Percentiles rank a stretch among this genome's conserved stretches.
These are phyloP conservation scores for Candida cerambycidarum DNA, from an alignment of 805 yeast species.

Conservation along the genomic window DNA sequence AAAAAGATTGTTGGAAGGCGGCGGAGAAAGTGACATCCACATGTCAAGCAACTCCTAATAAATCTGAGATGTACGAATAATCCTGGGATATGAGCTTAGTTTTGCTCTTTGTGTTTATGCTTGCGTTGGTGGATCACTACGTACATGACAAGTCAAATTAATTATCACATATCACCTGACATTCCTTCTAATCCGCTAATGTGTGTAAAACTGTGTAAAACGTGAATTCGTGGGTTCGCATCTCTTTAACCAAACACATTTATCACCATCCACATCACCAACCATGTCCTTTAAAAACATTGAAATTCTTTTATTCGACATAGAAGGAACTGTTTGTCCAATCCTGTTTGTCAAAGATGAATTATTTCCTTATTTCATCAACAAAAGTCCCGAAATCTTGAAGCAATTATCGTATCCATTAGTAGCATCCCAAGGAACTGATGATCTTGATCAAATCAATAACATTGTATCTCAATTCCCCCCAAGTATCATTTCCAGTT, in stretches of 20 bases:
- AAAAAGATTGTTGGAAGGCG: slow-evolving; percentile 1
- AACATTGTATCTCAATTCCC: slow-evolving; percentile 49
- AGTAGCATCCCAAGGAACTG: slow-evolving; percentile 13
- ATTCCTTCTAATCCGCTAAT: too few relatives aligned
- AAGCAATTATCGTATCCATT: slow-evolving; percentile 32
- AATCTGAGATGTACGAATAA: too few relatives aligned
- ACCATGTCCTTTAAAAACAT: background rate
- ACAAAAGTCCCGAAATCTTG: slow-evolving; percentile 45
- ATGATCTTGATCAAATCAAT: slow-evolving; percentile 20
- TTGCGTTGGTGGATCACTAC: too few relatives aligned
- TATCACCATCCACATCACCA: background rate
- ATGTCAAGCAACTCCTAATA: too few relatives aligned
- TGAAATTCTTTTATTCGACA: slow-evolving; percentile 47
- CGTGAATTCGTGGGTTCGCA: slow-evolving; percentile 3
- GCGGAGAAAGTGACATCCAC: slow-evolving; percentile 1
- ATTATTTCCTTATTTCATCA: slow-evolving; percentile 72
- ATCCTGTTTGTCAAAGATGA: slow-evolving; percentile 82
- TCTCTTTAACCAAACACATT: background rate
- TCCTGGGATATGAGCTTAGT: too few relatives aligned
- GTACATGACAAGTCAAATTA: too few relatives aligned
- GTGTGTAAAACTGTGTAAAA: slow-evolving; percentile 1
- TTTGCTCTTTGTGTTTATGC: too few relatives aligned
- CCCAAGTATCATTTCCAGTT: slow-evolving; percentile 16
- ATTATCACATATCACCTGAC: too few relatives aligned
- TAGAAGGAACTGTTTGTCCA: slow-evolving; percentile 93